Evolutionary conservation across 768 basidiomycete species (phyloP).

Genomic region (Xanthoconium purpureum): DNA sequence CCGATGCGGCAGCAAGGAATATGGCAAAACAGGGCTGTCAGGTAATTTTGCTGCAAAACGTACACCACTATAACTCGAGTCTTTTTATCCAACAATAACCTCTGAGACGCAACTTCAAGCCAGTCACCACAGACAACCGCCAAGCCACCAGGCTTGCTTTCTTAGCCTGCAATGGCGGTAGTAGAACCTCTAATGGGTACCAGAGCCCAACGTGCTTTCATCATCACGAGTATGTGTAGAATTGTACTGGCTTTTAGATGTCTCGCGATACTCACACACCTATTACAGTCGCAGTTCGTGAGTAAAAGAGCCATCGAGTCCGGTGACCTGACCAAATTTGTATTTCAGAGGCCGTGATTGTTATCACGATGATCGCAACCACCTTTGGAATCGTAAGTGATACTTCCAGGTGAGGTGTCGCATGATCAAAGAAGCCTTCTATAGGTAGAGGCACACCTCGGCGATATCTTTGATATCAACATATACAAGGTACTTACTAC

Average conservation of each 20-base stretch:
- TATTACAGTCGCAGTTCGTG: conserved; percentile 55
- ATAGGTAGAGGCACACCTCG: conserved; percentile 46
- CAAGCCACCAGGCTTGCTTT: conserved; percentile 12
- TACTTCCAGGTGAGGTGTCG: background rate
- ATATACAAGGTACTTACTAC: conserved; percentile 50
- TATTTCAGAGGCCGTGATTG: conserved; percentile 64
- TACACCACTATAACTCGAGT: too few relatives aligned
- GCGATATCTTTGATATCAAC: conserved; percentile 11
- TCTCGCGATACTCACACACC: background rate
- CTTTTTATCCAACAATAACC: too few relatives aligned
- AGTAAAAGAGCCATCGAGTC: conserved; percentile 30
- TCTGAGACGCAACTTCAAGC: background rate
- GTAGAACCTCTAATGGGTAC: conserved; percentile 67
- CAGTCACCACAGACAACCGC: conserved; percentile 12
- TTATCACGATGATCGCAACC: conserved; percentile 70
- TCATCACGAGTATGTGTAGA: conserved; percentile 59
- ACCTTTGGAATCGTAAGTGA: conserved; percentile 60
- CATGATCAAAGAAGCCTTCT: conserved; percentile 3
- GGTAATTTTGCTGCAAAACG: too few relatives aligned
- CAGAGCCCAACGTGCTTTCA: conserved; percentile 68
- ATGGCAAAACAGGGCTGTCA: too few relatives aligned
- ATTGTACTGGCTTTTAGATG: background rate
- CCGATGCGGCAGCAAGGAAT: too few relatives aligned
- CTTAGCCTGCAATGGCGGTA: conserved; percentile 51
- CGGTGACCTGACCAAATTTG: background rate